Evolutionary conservation across 352 stramenopile genomes (phyloP).

Genomic region (Phytophthora meadii): DNA sequence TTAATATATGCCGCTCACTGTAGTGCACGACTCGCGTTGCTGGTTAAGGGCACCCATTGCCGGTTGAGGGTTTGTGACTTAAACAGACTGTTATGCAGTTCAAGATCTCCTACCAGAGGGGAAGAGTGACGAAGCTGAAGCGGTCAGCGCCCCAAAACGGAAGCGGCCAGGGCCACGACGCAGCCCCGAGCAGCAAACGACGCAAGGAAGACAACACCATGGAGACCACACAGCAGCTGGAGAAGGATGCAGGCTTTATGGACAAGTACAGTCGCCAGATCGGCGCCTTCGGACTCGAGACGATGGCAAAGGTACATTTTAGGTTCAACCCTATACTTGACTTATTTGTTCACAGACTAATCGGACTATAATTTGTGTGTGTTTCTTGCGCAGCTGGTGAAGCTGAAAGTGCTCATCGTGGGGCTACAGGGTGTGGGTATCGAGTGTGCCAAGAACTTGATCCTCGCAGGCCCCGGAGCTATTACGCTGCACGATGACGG

Average conservation of each 20-base stretch:
- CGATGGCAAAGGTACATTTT: slow-evolving; percentile 86
- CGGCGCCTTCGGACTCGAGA: slow-evolving; percentile 91
- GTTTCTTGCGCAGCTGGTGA: slow-evolving; percentile 57
- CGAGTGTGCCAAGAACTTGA: slow-evolving; percentile 94
- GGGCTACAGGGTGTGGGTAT: slow-evolving; percentile 88
- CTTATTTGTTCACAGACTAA: slow-evolving; percentile 24
- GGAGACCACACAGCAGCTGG: slow-evolving; percentile 67
- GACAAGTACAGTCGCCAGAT: slow-evolving; percentile 95
- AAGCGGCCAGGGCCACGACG: slow-evolving; percentile 38
- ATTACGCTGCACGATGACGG: slow-evolving; percentile 91
- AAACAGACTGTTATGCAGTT: too few species aligned
- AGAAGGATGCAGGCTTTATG: slow-evolving; percentile 92
- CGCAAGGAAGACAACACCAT: slow-evolving; percentile 39
- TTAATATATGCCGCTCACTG: too few species aligned
- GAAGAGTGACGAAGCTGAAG: slow-evolving; percentile 43
- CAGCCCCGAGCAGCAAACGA: slow-evolving; percentile 37
- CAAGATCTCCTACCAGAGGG: slow-evolving; percentile 18
- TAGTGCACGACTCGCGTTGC: too few species aligned
- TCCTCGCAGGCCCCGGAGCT: slow-evolving; percentile 86
- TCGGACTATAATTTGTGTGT: slow-evolving; percentile 20
- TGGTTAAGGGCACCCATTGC: too few species aligned
- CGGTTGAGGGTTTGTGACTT: too few species aligned
- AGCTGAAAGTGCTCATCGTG: slow-evolving; percentile 87
- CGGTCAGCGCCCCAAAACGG: slow-evolving; percentile 22
- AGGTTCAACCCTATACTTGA: background rate